Conservation (phyloP, 2,329 filamentous ascomycete genomes). For the Talaromyces pinophilus region DNA sequence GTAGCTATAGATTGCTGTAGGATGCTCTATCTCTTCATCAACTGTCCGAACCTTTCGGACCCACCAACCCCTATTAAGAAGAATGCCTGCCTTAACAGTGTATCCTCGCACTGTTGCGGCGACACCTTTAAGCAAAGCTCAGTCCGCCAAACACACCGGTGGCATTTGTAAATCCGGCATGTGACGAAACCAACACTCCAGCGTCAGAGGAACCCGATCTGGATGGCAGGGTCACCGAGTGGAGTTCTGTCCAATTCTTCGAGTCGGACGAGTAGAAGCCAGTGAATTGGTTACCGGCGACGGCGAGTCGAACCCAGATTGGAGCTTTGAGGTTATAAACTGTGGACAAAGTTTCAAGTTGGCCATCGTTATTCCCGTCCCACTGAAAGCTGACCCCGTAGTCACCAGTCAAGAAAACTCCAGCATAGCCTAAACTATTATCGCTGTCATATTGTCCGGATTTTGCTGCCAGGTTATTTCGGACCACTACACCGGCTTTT, state of each 20-base stretch:
- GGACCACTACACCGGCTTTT: slow-evolving; percentile 5
- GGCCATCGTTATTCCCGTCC: not conserved
- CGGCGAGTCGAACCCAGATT: not conserved
- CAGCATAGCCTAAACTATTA: not conserved
- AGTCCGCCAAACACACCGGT: not conserved
- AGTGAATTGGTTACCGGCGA: not conserved
- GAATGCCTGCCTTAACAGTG: not conserved
- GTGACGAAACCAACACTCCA: not conserved
- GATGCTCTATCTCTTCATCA: not conserved
- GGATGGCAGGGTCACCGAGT: not conserved
- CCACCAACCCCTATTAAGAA: not conserved
- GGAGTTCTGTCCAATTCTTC: not conserved
- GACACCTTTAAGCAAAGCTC: not conserved
- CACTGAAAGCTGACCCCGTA: slow-evolving; percentile 6
- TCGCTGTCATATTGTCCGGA: not conserved
- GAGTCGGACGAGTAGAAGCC: not conserved
- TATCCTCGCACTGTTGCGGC: not conserved
- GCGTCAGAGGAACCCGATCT: not conserved
- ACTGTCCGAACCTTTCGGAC: not conserved
- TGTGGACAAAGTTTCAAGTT: not conserved
- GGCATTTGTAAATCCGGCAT: not conserved
- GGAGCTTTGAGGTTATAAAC: not conserved
- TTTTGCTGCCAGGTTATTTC: slow-evolving; percentile 1
- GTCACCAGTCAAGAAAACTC: not conserved
- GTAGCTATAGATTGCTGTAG: not conserved